These are phyloP conservation scores for Blastobotrys petasosporus DNA, from an alignment of 1,139 yeast species.

Conservation along the genomic window DNA sequence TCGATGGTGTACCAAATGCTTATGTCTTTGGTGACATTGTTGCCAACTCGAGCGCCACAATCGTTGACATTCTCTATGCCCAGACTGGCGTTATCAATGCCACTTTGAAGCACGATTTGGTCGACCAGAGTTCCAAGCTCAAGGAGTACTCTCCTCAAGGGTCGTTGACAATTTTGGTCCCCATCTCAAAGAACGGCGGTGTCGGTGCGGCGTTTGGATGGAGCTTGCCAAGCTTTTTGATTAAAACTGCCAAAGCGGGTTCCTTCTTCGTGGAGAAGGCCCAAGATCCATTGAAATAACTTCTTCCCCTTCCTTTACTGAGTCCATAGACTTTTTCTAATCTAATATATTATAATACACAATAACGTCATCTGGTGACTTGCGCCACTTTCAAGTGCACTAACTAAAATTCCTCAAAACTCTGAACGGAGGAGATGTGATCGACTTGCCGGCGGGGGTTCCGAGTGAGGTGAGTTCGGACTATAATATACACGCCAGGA, in stretches of 20 bases:
- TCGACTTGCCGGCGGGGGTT: background rate
- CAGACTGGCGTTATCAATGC: conserved; percentile 4
- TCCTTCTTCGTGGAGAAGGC: conserved; percentile 19
- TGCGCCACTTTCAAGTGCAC: no score
- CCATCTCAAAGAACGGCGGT: conserved; percentile 22
- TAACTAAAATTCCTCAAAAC: no score
- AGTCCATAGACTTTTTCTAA: no score
- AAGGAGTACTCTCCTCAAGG: background rate
- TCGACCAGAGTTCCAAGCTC: background rate
- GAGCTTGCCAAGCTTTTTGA: conserved; percentile 21
- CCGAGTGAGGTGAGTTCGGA: background rate
- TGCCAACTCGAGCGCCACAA: background rate
- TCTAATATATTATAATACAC: no score
- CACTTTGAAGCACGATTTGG: conserved; percentile 17
- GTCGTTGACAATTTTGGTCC: conserved; percentile 14
- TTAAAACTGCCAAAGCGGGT: conserved; percentile 17
- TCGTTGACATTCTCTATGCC: background rate
- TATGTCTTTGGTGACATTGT: conserved; percentile 1
- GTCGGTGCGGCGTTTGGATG: conserved; percentile 22
- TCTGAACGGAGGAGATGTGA: background rate
- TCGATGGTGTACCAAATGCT: background rate
- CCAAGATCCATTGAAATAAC: no score
- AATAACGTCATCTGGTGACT: no score
- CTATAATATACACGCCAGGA: background rate
- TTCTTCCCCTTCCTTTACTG: no score